Conservation (phyloP, 306 rosid genomes). For the Fragaria ananassa region DNA sequence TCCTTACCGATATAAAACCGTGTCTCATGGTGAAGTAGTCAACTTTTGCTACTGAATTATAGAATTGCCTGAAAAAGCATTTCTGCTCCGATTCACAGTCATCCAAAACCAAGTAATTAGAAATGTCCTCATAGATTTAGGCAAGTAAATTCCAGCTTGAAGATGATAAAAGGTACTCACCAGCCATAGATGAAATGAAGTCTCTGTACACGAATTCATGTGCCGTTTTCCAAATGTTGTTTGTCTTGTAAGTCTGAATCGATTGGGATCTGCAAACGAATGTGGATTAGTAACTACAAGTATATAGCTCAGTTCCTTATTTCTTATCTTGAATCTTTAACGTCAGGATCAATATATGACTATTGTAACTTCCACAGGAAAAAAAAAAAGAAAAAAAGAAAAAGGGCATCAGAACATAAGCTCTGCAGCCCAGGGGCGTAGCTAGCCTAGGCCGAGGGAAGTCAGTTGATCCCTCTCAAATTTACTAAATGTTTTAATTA, state of each 20-base stretch:
- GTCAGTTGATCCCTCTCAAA: too few species aligned
- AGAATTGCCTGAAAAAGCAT: slow-evolving; percentile 46
- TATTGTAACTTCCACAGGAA: background rate
- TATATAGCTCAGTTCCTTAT: background rate
- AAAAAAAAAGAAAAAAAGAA: background rate
- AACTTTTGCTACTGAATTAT: slow-evolving; percentile 37
- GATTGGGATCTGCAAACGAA: slow-evolving; percentile 32
- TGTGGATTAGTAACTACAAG: background rate
- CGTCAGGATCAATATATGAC: background rate
- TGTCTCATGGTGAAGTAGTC: slow-evolving; percentile 44
- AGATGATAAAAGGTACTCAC: slow-evolving; percentile 16
- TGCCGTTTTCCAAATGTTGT: slow-evolving; percentile 44
- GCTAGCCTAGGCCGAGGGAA: too few species aligned
- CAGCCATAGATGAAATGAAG: slow-evolving; percentile 28
- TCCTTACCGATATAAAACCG: slow-evolving; percentile 39
- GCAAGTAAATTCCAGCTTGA: background rate
- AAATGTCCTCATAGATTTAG: background rate
- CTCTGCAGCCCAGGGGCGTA: too few species aligned
- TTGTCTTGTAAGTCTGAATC: slow-evolving; percentile 39
- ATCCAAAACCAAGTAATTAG: background rate
- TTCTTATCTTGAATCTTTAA: background rate
- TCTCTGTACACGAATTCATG: slow-evolving; percentile 26
- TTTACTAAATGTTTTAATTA: too few species aligned
- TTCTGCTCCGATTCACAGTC: slow-evolving; percentile 33
- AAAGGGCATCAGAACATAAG: background rate